Evolutionary conservation across 257 asterid genomes (phyloP).

Genomic region (Buddleja alternifolia): DNA sequence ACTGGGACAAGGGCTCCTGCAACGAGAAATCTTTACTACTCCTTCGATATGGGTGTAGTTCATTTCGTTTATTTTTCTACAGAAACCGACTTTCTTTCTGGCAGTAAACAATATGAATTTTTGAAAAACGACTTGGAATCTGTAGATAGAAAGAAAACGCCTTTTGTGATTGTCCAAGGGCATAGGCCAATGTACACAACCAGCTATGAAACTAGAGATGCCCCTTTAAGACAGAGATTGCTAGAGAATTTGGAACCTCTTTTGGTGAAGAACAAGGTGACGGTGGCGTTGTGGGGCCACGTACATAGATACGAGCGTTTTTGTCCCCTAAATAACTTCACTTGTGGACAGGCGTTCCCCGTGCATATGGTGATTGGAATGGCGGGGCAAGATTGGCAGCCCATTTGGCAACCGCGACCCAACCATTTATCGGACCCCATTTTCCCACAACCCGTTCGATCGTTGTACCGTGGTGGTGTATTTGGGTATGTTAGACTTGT

Average conservation of each 20-base stretch:
- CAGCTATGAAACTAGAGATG: conserved; percentile 60
- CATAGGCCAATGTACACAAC: conserved; percentile 95
- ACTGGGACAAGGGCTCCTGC: conserved; percentile 81
- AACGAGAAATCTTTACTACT: conserved; percentile 80
- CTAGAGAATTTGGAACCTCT: conserved; percentile 74
- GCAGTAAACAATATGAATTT: conserved; percentile 80
- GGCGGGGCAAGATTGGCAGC: conserved; percentile 97
- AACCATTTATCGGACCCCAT: conserved; percentile 63
- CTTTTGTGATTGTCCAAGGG: conserved; percentile 84
- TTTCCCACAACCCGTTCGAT: conserved; percentile 79
- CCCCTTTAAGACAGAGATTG: conserved; percentile 62
- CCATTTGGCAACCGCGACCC: conserved; percentile 79
- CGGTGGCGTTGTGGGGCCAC: conserved; percentile 90
- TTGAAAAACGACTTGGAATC: conserved; percentile 79
- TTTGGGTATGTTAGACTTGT: conserved; percentile 75
- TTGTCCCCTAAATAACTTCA: conserved; percentile 80
- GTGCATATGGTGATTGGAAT: conserved; percentile 92
- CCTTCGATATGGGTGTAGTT: conserved; percentile 79
- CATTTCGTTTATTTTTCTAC: conserved; percentile 90
- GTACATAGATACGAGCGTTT: conserved; percentile 88
- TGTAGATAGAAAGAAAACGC: conserved; percentile 72
- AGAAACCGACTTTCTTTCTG: conserved; percentile 78
- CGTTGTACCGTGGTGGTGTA: conserved; percentile 80
- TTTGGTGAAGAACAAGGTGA: conserved; percentile 68
- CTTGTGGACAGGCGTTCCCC: conserved; percentile 73